Base-by-base conservation (phyloP, 495 filamentous ascomycete genomes). In the Hypoxylon intermedium region DNA sequence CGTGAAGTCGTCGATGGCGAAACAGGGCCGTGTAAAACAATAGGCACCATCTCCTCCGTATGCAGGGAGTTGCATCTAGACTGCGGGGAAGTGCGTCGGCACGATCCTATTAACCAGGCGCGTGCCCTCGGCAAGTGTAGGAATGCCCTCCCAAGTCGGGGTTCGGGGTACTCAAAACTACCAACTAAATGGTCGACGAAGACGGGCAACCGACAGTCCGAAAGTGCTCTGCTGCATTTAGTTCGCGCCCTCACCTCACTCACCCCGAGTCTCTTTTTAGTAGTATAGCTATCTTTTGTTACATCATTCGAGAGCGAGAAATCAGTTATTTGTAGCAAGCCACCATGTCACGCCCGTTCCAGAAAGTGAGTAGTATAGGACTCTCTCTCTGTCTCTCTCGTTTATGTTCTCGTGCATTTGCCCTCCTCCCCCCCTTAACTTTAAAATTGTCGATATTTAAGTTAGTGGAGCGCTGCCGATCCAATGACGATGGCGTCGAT, bases 51-150 rank as follows among this genome's bases (percentile, higher is more conserved):
- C 56, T 47, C 56, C 9, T n/a, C 37, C 47, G n/a, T n/a, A 46
- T 53, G 33, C 41, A 46, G 40, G 56, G 56, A 44, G 45, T 36
- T 44, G 37, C 38, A 13, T 59, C 54, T 59, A 60, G 51, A 42
- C 51, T 60, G 62, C 62, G 62, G 62, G 62, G 62, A 60, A 65
- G 24, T 21, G 33, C 16, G 40, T 65, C 62, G 62, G 61, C 56
- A 56, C 51, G 51, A 46, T 53, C n/a, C 62, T 55, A 65, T 55
- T 52, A 47, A 53, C 54, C 40, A 50, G 50, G 56, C 24, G 24
- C 46, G 21, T 43, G 45, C 45, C 23, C 24, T 60, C 62, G 62
- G 62, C 62, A 65, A 65, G 62, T 65, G 44, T 52, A 46, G 23
- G 28, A 21, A 52, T 19, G 16, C 18, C 23, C 51, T 43, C 51